phyloP scores from a whole-genome alignment of 202 grass and related monocot species.

The Brachypodium distachyon region DNA sequence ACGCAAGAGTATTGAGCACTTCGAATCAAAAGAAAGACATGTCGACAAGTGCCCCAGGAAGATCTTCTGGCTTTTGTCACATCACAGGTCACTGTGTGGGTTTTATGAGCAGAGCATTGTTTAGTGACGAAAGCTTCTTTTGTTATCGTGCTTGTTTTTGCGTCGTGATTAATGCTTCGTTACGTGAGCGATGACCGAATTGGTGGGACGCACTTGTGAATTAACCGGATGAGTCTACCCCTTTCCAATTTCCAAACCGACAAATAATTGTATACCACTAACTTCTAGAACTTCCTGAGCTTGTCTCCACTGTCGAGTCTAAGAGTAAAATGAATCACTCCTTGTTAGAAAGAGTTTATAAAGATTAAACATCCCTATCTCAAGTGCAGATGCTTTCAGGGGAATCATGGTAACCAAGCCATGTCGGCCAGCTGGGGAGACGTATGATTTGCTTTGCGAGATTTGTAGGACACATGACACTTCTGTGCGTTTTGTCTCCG shows the following conservation, averaged over 20 bases:
- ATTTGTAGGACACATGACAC: too few relatives aligned
- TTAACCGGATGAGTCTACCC: background rate
- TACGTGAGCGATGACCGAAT: background rate
- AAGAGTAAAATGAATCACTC: too few relatives aligned
- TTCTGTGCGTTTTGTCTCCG: too few relatives aligned
- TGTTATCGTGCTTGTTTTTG: background rate
- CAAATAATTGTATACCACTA: background rate
- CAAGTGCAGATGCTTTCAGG: too few relatives aligned
- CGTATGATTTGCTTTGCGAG: too few relatives aligned
- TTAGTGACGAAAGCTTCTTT: conserved; percentile 8
- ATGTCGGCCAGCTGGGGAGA: too few relatives aligned
- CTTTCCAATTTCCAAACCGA: background rate
- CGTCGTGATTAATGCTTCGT: background rate
- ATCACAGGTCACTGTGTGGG: background rate
- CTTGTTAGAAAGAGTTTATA: too few relatives aligned
- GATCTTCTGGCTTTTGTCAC: background rate
- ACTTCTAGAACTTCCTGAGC: background rate
- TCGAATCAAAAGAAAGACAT: background rate
- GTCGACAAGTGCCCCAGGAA: background rate
- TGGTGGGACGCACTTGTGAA: conserved; percentile 4
- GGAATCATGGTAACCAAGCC: too few relatives aligned
- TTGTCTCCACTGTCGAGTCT: too few relatives aligned
- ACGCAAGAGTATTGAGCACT: too few relatives aligned
- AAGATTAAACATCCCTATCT: too few relatives aligned
- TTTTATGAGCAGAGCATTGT: background rate